Percentiles rank a stretch among this genome's conserved stretches.
Conservation (phyloP, 1,284 basidiomycete genomes). For the Ceraceosorus bombacis region DNA sequence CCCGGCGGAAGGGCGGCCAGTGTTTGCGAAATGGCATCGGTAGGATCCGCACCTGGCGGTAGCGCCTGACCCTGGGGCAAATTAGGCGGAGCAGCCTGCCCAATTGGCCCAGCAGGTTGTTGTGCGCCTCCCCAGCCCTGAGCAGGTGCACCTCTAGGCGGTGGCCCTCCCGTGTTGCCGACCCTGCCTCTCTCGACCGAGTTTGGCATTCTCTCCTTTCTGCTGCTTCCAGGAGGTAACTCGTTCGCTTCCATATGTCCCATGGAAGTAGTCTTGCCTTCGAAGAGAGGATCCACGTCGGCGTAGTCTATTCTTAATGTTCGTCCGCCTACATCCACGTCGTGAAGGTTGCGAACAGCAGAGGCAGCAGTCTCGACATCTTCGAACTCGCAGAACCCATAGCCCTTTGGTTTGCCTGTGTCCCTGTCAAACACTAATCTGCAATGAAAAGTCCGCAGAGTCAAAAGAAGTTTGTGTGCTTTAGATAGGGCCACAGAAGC, state of each 20-base stretch:
- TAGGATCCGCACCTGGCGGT: constrained; percentile 64
- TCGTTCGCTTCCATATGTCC: constrained; percentile 26
- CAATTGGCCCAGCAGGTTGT: constrained; percentile 50
- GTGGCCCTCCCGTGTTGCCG: constrained; percentile 16
- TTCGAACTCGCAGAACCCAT: constrained; percentile 93
- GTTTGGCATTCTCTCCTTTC: constrained; percentile 15
- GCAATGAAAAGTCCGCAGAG: background rate
- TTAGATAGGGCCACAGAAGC: background rate
- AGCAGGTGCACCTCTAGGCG: constrained; percentile 12
- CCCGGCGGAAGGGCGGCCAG: constrained; percentile 74
- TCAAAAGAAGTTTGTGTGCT: background rate
- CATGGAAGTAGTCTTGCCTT: constrained; percentile 38
- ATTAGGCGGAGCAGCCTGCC: constrained; percentile 40
- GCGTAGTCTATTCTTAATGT: constrained; percentile 71
- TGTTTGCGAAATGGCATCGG: constrained; percentile 80
- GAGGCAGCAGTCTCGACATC: constrained; percentile 85
- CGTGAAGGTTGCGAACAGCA: constrained; percentile 78
- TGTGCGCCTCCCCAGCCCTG: constrained; percentile 17
- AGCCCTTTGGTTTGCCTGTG: constrained; percentile 91
- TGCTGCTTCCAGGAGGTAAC: constrained; percentile 20
- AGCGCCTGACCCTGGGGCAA: constrained; percentile 73
- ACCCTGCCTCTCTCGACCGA: constrained; percentile 9
- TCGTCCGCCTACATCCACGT: constrained; percentile 69
- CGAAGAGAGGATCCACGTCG: constrained; percentile 49
- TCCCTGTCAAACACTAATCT: constrained; percentile 76